Evolutionary conservation across 1,284 basidiomycete species (phyloP), one percentile per base, ranked within the genome.

Genomic region (Cryptococcus sp.): DNA sequence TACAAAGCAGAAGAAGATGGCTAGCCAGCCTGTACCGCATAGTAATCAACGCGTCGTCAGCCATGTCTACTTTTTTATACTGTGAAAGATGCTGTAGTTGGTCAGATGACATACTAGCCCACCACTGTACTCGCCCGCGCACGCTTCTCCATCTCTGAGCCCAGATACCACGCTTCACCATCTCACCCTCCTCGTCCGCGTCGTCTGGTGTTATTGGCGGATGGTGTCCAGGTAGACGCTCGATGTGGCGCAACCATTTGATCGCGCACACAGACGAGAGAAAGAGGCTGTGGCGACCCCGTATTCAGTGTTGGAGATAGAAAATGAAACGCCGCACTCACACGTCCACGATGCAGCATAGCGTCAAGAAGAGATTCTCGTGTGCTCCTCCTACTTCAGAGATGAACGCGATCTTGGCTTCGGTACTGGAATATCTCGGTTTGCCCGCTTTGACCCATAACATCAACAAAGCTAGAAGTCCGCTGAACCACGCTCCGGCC

Each of bases 151-250:
- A 34, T 34, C 8, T 7, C 13, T 34, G 8, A 34, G 8, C 29
- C 29, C 29, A 34, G 29, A 34, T 13, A 34, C 29, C 8, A 34
- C 2, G 29, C 2, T 7, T 34, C 8, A 34, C 29, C 13, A 10
- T 34, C 29, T 34, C 29, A 10, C 13, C 8, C 3, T 34, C 29
- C 13, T 34, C 29, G 29, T 34, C 29, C 29, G 29, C 29, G 29
- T 34, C 8, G 8, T 34, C 13, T 13, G 29, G 29, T 34, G 29
- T 62, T 79, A 77, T 46, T 76, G 70, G 26, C 57, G 60, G 16
- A 73, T 61, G 0, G 80, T 29, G 10, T 80, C 74, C 4, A 0
- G 82, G 82, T 17, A 83, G 74, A 15, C 80, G 71, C 19, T 81
- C 78, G 16, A 73, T 50, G 56, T 80, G 78, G 16, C 82, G 72